phyloP scores from a whole-genome alignment of 768 basidiomycete species.

The Rossbeevera mucosa region DNA sequence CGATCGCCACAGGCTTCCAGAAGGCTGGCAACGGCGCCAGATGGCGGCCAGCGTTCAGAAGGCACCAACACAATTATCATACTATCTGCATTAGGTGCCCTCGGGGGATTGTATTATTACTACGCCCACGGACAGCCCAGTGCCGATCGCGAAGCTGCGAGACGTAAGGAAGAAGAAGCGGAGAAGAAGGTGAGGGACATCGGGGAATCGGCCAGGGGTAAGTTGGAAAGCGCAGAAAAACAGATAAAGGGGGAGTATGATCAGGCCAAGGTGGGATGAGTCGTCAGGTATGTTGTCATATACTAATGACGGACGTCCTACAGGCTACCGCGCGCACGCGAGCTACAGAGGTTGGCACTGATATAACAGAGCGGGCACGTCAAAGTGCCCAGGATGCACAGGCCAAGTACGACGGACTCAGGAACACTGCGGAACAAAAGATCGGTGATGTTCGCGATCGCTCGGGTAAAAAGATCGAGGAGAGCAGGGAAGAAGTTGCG shows the following conservation, averaged over 20 bases:
- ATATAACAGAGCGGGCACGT: constrained; percentile 23
- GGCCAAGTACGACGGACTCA: constrained; percentile 22
- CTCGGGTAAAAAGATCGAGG: constrained; percentile 27
- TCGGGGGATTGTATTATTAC: constrained; percentile 37
- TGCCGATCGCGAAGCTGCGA: constrained; percentile 20
- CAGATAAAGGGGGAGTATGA: constrained; percentile 33
- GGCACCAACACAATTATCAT: constrained; percentile 27
- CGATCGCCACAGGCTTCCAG: constrained; percentile 9
- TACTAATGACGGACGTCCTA: not conserved
- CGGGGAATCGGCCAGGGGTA: constrained; percentile 30
- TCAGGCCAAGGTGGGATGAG: constrained; percentile 31
- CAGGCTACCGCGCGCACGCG: constrained; percentile 7
- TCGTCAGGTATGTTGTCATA: not conserved
- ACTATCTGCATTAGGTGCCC: constrained; percentile 30
- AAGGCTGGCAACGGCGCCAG: constrained; percentile 10
- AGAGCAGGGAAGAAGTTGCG: constrained; percentile 25
- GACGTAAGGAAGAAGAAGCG: constrained; percentile 32
- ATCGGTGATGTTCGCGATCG: constrained; percentile 22
- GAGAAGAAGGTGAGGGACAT: constrained; percentile 26
- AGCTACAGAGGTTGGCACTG: constrained; percentile 23
- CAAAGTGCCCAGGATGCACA: constrained; percentile 25
- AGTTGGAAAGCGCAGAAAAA: constrained; percentile 22
- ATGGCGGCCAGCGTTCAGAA: constrained; percentile 3
- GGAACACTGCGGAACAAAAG: constrained; percentile 22
- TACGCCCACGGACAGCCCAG: constrained; percentile 25